Conservation (phyloP, 2,329 filamentous ascomycete genomes). For the Calonectria hawksworthii region DNA sequence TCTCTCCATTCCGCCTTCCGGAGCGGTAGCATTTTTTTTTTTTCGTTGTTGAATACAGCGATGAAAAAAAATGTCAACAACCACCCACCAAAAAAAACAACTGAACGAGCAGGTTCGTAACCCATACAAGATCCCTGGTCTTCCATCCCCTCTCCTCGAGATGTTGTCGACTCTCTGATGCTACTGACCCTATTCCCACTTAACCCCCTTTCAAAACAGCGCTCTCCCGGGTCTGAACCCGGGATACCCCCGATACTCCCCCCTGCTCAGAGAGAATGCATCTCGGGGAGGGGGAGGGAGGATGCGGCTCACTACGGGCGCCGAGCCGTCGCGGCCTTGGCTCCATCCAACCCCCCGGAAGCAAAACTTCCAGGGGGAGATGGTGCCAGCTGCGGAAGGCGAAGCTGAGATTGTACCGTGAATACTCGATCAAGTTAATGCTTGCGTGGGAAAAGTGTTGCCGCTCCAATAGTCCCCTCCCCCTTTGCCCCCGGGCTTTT, state of each 20-base stretch:
- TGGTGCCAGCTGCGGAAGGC: conserved; percentile 57
- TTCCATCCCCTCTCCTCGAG: conserved; percentile 45
- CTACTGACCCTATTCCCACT: conserved; percentile 40
- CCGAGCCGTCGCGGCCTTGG: conserved; percentile 68
- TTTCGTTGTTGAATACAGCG: not conserved
- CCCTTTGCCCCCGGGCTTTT: conserved; percentile 30
- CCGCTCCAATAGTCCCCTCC: conserved; percentile 72
- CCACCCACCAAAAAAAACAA: conserved; percentile 30
- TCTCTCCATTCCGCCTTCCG: conserved; percentile 51
- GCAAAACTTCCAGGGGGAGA: conserved; percentile 53
- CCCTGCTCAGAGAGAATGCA: conserved; percentile 43
- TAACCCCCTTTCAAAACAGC: not conserved
- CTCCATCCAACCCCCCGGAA: conserved; percentile 68
- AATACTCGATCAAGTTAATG: conserved; percentile 99
- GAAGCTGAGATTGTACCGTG: conserved; percentile 96
- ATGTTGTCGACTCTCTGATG: conserved; percentile 41
- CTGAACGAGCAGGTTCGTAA: conserved; percentile 60
- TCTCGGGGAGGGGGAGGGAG: conserved; percentile 51
- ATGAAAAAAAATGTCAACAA: conserved; percentile 26
- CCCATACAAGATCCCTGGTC: conserved; percentile 56
- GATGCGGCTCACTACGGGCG: conserved; percentile 89
- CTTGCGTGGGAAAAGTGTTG: conserved; percentile 99
- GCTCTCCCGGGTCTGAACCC: not conserved
- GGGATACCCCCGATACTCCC: conserved; percentile 27
- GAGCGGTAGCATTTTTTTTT: conserved; percentile 71